Evolutionary conservation across 257 asterid species (phyloP).

Genomic region (Solanum medicagineum): DNA sequence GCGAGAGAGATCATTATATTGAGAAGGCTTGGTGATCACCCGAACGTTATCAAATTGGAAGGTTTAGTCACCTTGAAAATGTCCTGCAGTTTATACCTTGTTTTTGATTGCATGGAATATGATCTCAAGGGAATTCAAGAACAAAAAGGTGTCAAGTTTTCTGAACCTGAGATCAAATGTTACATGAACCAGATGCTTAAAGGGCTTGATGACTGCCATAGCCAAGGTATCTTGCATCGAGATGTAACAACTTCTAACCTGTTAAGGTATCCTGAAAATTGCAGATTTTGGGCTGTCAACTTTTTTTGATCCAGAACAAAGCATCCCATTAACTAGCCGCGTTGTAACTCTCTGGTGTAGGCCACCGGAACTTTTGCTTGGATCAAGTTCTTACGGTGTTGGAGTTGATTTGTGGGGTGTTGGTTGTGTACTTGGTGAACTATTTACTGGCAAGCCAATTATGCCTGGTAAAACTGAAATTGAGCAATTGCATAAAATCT

Average conservation of each 20-base stretch:
- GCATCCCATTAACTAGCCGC: not conserved
- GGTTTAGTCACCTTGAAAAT: not conserved
- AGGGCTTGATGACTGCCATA: not conserved
- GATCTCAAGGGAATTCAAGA: not conserved
- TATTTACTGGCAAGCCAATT: not conserved
- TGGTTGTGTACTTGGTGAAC: not conserved
- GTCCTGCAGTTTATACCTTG: not conserved
- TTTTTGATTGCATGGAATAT: not conserved
- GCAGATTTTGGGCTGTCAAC: not conserved
- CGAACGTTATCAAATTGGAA: not conserved
- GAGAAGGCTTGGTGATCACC: not conserved
- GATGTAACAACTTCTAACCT: not conserved
- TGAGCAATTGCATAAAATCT: not conserved
- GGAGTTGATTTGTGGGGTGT: not conserved
- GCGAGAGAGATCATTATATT: not conserved
- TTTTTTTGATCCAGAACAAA: not conserved
- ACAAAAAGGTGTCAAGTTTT: not conserved
- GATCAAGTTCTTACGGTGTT: not conserved
- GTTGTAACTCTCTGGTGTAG: not conserved
- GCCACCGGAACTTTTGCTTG: not conserved
- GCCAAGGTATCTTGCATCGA: not conserved
- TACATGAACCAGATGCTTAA: not conserved
- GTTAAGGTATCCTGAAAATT: not conserved
- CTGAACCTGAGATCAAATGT: not conserved
- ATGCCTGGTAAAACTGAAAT: not conserved